phyloP scores from a whole-genome alignment of 805 yeast species.

The Spathaspora gorwiae region DNA sequence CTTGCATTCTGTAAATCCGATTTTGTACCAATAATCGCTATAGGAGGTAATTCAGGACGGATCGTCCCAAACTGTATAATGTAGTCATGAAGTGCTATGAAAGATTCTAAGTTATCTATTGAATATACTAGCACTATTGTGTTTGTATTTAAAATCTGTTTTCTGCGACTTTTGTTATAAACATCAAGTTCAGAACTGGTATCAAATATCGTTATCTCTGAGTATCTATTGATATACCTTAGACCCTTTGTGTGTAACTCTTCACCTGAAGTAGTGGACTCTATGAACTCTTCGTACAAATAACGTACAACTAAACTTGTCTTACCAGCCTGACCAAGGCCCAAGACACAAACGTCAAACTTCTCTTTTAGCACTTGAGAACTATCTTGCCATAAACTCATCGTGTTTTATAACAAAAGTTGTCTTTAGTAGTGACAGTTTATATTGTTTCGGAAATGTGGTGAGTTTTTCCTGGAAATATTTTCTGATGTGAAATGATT shows the following conservation, averaged over 20 bases:
- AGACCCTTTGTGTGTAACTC: slow-evolving; percentile 20
- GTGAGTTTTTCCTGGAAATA: no score
- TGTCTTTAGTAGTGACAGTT: no score
- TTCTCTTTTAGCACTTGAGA: slow-evolving; percentile 11
- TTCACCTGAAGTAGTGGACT: slow-evolving; percentile 17
- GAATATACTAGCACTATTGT: slow-evolving; percentile 29
- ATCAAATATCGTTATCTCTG: slow-evolving; percentile 31
- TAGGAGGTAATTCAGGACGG: slow-evolving; percentile 22
- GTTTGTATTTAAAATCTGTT: slow-evolving; percentile 26
- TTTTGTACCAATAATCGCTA: slow-evolving; percentile 28
- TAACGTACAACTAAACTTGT: slow-evolving; percentile 22
- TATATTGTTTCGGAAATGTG: no score
- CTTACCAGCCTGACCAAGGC: slow-evolving; percentile 21
- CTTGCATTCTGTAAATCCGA: slow-evolving; percentile 21
- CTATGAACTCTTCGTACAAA: slow-evolving; percentile 17
- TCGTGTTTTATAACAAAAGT: background rate
- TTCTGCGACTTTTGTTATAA: slow-evolving; percentile 20
- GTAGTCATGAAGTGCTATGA: slow-evolving; percentile 24
- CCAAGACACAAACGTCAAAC: slow-evolving; percentile 28
- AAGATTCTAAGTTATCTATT: slow-evolving; percentile 21
- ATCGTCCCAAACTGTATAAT: slow-evolving; percentile 19
- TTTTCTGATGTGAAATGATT: no score
- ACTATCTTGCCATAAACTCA: slow-evolving; percentile 7
- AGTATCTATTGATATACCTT: slow-evolving; percentile 11
- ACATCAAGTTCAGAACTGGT: slow-evolving; percentile 20